Evolutionary conservation across 257 asterid species (phyloP).

Genomic region (Eucommia ulmoides): DNA sequence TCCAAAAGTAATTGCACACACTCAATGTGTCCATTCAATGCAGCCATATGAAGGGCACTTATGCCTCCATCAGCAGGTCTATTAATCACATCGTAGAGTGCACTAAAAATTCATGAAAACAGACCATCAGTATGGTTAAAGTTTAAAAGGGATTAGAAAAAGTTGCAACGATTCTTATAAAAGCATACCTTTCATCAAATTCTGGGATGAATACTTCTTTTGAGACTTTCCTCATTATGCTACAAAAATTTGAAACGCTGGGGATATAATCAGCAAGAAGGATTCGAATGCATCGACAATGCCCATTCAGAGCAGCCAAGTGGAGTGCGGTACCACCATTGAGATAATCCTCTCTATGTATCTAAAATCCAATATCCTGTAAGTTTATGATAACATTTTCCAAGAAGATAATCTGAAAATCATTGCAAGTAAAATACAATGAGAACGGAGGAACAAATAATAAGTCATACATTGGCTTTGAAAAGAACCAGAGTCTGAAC

Average conservation of each 20-base stretch:
- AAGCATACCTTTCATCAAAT: conserved; percentile 43
- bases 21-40: conserved; percentile 70
- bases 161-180: conserved; percentile 3
- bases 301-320: conserved; percentile 84
- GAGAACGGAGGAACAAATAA: conserved; percentile 5
- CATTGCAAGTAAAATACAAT: conserved; percentile 1
- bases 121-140: conserved; percentile 3
- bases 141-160: conserved; percentile 1
- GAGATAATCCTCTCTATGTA: conserved; percentile 72
- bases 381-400: conserved; percentile 5
- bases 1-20: conserved; percentile 68
- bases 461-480: conserved; percentile 76
- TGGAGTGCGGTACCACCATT: conserved; percentile 91
- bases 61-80: conserved; percentile 88
- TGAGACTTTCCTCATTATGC: conserved; percentile 30
- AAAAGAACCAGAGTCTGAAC: conserved; percentile 72
- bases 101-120: conserved; percentile 26
- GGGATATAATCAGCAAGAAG: conserved; percentile 79
- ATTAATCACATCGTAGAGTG: conserved; percentile 47
- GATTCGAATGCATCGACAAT: conserved; percentile 66
- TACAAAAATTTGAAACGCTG: conserved; percentile 52
- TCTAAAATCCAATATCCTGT: conserved; percentile 28
- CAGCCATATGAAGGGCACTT: conserved; percentile 90
- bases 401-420: not conserved
- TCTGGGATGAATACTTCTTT: conserved; percentile 32